phyloP scores from a whole-genome alignment of 768 basidiomycete species.

The Tylopilus sp. region DNA sequence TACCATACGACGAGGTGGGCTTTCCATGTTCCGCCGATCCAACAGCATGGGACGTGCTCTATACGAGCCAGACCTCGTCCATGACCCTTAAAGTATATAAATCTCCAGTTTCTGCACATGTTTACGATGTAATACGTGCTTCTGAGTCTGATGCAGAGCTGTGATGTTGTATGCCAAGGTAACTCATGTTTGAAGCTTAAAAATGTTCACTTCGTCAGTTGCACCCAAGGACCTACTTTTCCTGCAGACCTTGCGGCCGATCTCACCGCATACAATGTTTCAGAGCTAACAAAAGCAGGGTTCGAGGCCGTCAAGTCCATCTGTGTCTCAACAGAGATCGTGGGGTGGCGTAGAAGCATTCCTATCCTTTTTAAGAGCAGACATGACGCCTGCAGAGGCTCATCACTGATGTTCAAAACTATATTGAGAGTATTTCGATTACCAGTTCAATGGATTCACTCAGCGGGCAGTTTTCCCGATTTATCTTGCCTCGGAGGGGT shows the following conservation, averaged over 20 bases:
- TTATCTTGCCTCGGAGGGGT: neutral
- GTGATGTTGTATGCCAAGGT: slow-evolving; percentile 66
- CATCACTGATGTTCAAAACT: slow-evolving; percentile 42
- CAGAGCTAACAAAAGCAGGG: no score
- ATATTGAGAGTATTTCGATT: slow-evolving; percentile 5
- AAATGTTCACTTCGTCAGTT: slow-evolving; percentile 72
- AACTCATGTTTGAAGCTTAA: slow-evolving; percentile 85
- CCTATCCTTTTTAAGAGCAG: slow-evolving; percentile 78
- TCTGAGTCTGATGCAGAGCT: slow-evolving; percentile 3
- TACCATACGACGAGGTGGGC: slow-evolving; percentile 58
- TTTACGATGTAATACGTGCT: neutral
- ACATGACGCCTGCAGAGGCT: slow-evolving; percentile 62
- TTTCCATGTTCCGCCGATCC: slow-evolving; percentile 28
- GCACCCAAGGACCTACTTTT: no score
- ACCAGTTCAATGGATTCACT: slow-evolving; percentile 17
- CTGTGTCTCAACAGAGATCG: slow-evolving; percentile 22
- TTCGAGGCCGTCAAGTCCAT: no score
- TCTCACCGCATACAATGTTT: no score
- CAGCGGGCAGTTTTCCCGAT: neutral
- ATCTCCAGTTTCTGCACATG: slow-evolving; percentile 61
- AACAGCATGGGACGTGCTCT: slow-evolving; percentile 16
- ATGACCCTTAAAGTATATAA: no score
- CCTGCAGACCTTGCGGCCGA: no score
- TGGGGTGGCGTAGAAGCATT: slow-evolving; percentile 64
- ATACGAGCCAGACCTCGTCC: no score